Base-by-base conservation (phyloP, 2,329 filamentous ascomycete genomes). In the Clonostachys byssicola region DNA sequence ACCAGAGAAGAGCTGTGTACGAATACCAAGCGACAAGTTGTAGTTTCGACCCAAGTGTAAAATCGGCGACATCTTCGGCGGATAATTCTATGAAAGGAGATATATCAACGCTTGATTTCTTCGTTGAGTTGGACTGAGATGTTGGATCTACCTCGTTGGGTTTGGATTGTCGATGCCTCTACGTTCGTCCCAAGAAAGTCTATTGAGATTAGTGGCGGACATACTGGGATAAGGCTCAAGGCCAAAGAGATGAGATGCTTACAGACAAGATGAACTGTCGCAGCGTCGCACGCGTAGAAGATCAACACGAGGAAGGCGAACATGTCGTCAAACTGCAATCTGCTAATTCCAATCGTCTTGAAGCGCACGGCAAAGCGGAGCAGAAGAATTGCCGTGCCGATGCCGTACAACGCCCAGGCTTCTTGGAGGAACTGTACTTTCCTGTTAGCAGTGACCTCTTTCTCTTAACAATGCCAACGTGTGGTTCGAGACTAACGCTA, bases 1-100 rank as follows among this genome's bases (percentile, higher is more conserved):
- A 61, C 64, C 65, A 71, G 7, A 69, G 59, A 0, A 69, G 57
- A 0, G 60, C 57, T 0, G 64, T 64, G 39, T 70, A 70, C 8
- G 58, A 57, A 23, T 68, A 72, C 68, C 68, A 71, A 0, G 67
- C 68, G 0, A 60, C 48, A 12, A 71, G 53, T 43, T 71, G 55
- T 7, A 67, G 53, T 18, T 66, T 67, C 0, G 64, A 68, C 2
- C 68, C 68, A n/a, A 54, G 46, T 0, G 46, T 49, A 33, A 18
- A 34, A 14, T 44, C 18, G 8, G n/a, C 12, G 9, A 44, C n/a
- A 14, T 44, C 42, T 4, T 30, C 30, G 14, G 33, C 30, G 7
- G 7, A n/a, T 13, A 44, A 12, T 14, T 20, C 36, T 38, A 38
- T 23, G 2, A 23, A 23, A 23, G 5, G 20, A 2, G 20, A 6